These are phyloP conservation scores for Serendipita vermifera DNA, from an alignment of 768 basidiomycete species.

Conservation along the genomic window DNA sequence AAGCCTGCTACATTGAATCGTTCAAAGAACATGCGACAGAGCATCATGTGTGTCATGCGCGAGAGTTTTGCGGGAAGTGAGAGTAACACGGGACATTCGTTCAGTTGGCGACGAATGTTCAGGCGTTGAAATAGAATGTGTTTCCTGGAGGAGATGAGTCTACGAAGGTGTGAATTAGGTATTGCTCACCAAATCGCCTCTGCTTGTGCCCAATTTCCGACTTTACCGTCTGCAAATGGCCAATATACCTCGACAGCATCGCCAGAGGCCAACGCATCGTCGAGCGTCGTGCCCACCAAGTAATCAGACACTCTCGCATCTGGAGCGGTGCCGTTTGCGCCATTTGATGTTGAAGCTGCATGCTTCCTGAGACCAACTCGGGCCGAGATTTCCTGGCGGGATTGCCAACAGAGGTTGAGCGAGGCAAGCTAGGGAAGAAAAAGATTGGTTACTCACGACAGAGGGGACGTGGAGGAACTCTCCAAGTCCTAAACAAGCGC, in stretches of 20 bases:
- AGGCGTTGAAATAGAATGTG: conserved; percentile 64
- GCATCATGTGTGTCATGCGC: conserved; percentile 51
- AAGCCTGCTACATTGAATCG: conserved; percentile 82
- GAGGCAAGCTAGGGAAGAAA: background rate
- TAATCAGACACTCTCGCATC: conserved; percentile 57
- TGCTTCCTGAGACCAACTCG: conserved; percentile 58
- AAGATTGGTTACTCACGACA: conserved; percentile 40
- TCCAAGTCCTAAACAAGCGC: conserved; percentile 66
- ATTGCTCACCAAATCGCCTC: conserved; percentile 76
- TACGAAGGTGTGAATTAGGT: background rate
- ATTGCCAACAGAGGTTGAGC: background rate
- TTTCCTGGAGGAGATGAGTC: conserved; percentile 45
- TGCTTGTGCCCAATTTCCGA: conserved; percentile 70
- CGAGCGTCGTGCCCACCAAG: conserved; percentile 65
- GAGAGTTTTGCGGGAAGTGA: conserved; percentile 54
- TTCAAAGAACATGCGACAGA: conserved; percentile 82
- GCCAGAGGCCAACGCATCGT: conserved; percentile 62
- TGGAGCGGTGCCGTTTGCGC: conserved; percentile 23
- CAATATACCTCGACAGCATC: conserved; percentile 65
- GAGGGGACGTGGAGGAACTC: conserved; percentile 69
- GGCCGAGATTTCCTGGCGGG: conserved; percentile 55
- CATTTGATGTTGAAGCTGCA: conserved; percentile 12
- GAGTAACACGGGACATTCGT: conserved; percentile 76
- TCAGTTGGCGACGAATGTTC: conserved; percentile 65
- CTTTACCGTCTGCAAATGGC: conserved; percentile 65